Percentiles rank a stretch among this genome's conserved stretches.
Evolutionary conservation across 78 protist genomes (phyloP).

Genomic region (Dictyostelium discoideum): DNA sequence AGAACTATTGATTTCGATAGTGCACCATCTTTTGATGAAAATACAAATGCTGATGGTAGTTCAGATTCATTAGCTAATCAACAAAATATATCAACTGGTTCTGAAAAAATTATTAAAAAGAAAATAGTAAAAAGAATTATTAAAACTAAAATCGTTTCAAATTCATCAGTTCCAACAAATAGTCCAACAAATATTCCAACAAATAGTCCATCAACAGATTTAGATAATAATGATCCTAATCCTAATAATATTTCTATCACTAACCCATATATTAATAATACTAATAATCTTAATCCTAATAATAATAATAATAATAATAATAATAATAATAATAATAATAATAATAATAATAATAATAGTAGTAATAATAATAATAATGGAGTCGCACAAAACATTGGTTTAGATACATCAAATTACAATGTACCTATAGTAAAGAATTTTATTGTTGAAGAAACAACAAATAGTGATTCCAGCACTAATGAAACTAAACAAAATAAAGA

Average conservation of each 20-base stretch:
- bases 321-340: background rate
- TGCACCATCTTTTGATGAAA: slow-evolving; percentile 10
- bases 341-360: slow-evolving; percentile 4
- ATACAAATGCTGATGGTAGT: background rate
- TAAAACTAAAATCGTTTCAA: background rate
- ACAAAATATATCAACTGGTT: background rate
- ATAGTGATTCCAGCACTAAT: background rate
- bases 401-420: background rate
- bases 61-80: background rate
- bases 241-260: background rate
- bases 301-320: background rate
- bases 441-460: background rate
- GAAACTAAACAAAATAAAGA: background rate
- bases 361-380: background rate
- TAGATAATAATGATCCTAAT: background rate
- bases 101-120: slow-evolving; percentile 47
- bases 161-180: background rate
- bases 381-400: background rate
- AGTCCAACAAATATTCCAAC: background rate
- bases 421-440: background rate
- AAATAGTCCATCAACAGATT: background rate
- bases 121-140: slow-evolving; percentile 12
- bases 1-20: slow-evolving; percentile 51
- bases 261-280: background rate
- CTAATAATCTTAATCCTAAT: slow-evolving; percentile 4